These are phyloP conservation scores for Proliferodiscus dingleyae DNA, from an alignment of 2,329 filamentous ascomycete species.

Conservation along the genomic window DNA sequence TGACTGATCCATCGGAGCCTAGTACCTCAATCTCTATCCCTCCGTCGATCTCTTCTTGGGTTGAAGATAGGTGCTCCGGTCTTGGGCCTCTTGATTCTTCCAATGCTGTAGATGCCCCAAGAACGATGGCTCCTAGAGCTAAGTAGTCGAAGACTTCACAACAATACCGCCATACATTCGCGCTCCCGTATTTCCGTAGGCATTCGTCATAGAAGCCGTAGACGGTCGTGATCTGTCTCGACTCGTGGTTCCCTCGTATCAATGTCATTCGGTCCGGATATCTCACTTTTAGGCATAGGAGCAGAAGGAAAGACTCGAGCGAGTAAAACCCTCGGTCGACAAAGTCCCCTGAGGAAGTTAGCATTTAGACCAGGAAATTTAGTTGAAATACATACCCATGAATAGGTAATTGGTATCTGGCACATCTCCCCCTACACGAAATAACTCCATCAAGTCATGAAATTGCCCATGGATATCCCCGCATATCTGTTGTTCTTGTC, in stretches of 20 bases:
- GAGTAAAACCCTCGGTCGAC: slow-evolving; percentile 98
- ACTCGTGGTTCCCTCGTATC: slow-evolving; percentile 93
- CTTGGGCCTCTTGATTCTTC: slow-evolving; percentile 34
- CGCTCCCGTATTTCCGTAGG: slow-evolving; percentile 89
- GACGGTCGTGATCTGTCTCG: slow-evolving; percentile 91
- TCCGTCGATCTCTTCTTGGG: slow-evolving; percentile 51
- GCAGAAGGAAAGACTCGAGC: slow-evolving; percentile 90
- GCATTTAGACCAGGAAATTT: background rate
- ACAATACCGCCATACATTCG: slow-evolving; percentile 95
- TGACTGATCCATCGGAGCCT: slow-evolving; percentile 74
- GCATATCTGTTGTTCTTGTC: slow-evolving; percentile 61
- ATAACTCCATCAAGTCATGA: slow-evolving; percentile 94
- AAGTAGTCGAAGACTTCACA: slow-evolving; percentile 98
- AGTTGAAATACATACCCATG: slow-evolving; percentile 61
- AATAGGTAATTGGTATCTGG: slow-evolving; percentile 96
- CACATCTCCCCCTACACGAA: slow-evolving; percentile 86
- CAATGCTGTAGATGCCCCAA: slow-evolving; percentile 73
- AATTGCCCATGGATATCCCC: slow-evolving; percentile 97
- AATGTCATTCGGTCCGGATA: slow-evolving; percentile 97
- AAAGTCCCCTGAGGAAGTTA: slow-evolving; percentile 66
- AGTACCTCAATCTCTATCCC: slow-evolving; percentile 92
- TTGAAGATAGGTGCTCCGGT: slow-evolving; percentile 34
- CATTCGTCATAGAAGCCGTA: slow-evolving; percentile 99
- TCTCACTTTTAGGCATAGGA: slow-evolving; percentile 92
- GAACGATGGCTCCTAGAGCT: slow-evolving; percentile 92